These are phyloP conservation scores for Geopyxis carbonaria DNA, from an alignment of 495 filamentous ascomycete species.

Conservation along the genomic window DNA sequence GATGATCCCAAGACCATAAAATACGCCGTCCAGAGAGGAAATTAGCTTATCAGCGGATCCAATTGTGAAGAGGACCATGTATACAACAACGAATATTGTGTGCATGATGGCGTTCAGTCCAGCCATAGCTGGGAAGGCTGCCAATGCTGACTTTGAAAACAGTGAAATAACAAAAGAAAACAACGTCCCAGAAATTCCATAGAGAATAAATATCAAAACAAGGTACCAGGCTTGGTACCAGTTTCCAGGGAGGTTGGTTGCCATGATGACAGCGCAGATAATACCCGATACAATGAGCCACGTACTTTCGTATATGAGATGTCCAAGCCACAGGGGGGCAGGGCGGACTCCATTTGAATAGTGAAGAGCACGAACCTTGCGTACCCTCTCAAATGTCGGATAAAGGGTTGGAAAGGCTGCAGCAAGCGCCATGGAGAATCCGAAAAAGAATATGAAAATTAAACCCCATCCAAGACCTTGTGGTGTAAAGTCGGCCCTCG, in stretches of 20 bases:
- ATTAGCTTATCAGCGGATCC: constrained; percentile 43
- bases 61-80: constrained; percentile 52
- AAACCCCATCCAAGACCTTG: constrained; percentile 47
- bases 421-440: constrained; percentile 54
- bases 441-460: constrained; percentile 62
- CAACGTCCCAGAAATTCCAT: constrained; percentile 53
- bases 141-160: constrained; percentile 48
- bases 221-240: constrained; percentile 67
- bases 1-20: constrained; percentile 50
- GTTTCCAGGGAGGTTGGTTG: constrained; percentile 35
- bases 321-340: constrained; percentile 60
- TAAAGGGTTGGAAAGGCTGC: constrained; percentile 78
- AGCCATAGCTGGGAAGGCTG: constrained; percentile 58
- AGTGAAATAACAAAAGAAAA: constrained; percentile 58
- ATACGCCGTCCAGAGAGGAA: constrained; percentile 38
- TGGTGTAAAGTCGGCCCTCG: constrained; percentile 40
- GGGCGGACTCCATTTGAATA: constrained; percentile 70
- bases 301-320: constrained; percentile 59
- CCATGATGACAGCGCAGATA: constrained; percentile 44
- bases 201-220: constrained; percentile 57
- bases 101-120: constrained; percentile 57
- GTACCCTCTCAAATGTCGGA: constrained; percentile 58
- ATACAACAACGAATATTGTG: constrained; percentile 59
- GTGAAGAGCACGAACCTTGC: constrained; percentile 63
- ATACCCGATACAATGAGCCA: constrained; percentile 44